Percentiles rank a stretch among this genome's conserved stretches.
Conservation (phyloP, 345 rosid genomes). For the rapeseed (Brassica napus) region DNA sequence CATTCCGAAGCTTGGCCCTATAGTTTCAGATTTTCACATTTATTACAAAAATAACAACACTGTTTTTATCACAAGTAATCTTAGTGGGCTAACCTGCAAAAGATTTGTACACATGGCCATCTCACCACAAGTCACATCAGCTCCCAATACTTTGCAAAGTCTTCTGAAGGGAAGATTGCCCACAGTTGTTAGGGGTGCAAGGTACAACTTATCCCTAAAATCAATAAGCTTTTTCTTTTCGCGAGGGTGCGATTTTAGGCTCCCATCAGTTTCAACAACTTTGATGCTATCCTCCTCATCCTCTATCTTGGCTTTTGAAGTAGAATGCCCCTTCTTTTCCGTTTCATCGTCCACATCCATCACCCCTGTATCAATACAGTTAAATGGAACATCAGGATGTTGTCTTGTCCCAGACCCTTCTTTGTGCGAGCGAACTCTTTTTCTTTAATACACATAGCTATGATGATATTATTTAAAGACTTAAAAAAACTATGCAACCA, state of each 20-base stretch:
- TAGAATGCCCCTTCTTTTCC: constrained; percentile 26
- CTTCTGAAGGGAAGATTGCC: constrained; percentile 98
- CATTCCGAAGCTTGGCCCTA: constrained; percentile 99
- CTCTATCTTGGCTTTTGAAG: constrained; percentile 35
- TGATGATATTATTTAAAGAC: too few species aligned
- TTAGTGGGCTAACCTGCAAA: constrained; percentile 63
- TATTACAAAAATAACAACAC: background rate
- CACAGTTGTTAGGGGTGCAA: constrained; percentile 93
- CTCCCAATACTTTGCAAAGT: constrained; percentile 89
- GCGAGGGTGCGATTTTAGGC: constrained; percentile 68
- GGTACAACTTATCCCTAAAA: constrained; percentile 83
- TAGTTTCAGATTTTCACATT: constrained; percentile 22
- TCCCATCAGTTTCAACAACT: constrained; percentile 51
- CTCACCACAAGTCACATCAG: constrained; percentile 94
- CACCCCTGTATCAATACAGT: constrained; percentile 45
- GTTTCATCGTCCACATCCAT: constrained; percentile 31
- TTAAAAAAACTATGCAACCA: constrained; percentile 4
- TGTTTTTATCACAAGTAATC: background rate
- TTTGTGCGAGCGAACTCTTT: background rate
- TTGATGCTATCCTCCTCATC: constrained; percentile 31
- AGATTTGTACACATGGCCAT: constrained; percentile 99
- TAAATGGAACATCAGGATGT: constrained; percentile 10
- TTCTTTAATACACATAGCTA: background rate
- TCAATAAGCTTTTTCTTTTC: constrained; percentile 82
- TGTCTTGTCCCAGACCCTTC: constrained; percentile 2